phyloP scores from a whole-genome alignment of 164 flowering plant genomes.

The Vitis labrusca region DNA sequence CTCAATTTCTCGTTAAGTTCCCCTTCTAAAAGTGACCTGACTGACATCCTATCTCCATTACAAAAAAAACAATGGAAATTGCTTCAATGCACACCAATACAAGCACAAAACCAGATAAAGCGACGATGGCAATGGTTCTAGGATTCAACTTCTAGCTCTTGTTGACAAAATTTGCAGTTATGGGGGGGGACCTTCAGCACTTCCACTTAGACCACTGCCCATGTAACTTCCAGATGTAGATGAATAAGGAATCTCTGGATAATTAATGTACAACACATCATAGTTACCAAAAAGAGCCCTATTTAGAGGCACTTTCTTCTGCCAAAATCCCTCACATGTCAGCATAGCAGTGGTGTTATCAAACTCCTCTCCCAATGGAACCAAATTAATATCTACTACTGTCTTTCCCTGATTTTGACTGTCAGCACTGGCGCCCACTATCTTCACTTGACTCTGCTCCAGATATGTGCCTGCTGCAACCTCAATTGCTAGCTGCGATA shows the following conservation, averaged over 20 bases:
- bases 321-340: slow-evolving; percentile 70
- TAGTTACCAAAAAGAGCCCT: slow-evolving; percentile 83
- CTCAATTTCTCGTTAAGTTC: too few relatives aligned
- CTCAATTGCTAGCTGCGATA: slow-evolving; percentile 66
- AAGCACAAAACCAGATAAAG: slow-evolving; percentile 70
- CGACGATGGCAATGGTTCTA: slow-evolving; percentile 61
- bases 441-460: slow-evolving; percentile 86
- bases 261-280: slow-evolving; percentile 57
- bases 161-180: slow-evolving; percentile 58
- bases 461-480: slow-evolving; percentile 84
- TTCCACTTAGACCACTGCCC: slow-evolving; percentile 59
- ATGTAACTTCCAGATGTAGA: slow-evolving; percentile 34
- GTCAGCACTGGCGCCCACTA: slow-evolving; percentile 88
- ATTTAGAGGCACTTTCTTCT: too few relatives aligned
- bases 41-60: too few relatives aligned
- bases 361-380: slow-evolving; percentile 92
- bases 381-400: slow-evolving; percentile 78
- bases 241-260: slow-evolving; percentile 82
- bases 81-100: slow-evolving; percentile 62
- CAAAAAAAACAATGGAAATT: slow-evolving; percentile 34
- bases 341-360: slow-evolving; percentile 87
- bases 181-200: slow-evolving; percentile 53
- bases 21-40: too few relatives aligned
- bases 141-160: slow-evolving; percentile 59
- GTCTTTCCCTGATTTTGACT: slow-evolving; percentile 71